Base-by-base conservation (phyloP, 306 rosid species). In the Neltuma alba region DNA sequence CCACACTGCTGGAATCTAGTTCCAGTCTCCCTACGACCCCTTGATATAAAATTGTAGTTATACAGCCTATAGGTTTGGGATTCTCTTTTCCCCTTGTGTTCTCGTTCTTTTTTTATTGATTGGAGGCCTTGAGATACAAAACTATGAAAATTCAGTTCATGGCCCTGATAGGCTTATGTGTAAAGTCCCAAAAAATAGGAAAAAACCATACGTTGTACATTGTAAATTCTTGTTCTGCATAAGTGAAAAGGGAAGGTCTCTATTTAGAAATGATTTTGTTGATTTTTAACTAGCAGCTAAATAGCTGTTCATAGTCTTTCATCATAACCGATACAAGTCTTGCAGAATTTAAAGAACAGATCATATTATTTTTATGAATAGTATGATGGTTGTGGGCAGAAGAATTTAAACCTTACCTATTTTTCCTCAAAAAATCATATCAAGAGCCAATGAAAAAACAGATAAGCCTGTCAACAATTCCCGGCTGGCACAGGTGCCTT, bases 1-100 rank as follows among this genome's bases (percentile, higher is more conserved):
- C 48, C 5, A 87, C 87, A 72, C 79, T 86, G 88, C 84, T 85
- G 9, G 85, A 84, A 65, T 76, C 80, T 48, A 75, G 76, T 57
- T 78, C 90, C 3, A 42, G 10, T 34, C 74, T 76, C 11, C 70
- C 86, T 2, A 82, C 83, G 12, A 86, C 79, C 77, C 93, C 90
- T 71, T 89, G 87, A 85, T 54, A 75, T 62, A 16, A 11, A 62
- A 57, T 67, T 62, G 82, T 80, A 76, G 86, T 28, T 47, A 73
- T 61, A 66, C 50, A 31, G 44, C 60, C 66, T 78, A 36, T 80
- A 41, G 75, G 66, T 36, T 50, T 34, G 21, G 20, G n/a, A 27
- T 78, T 67, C 3, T 28, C 58, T 10, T n/a, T 62, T 45, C 16
- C 15, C n/a, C 21, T 16, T 57, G n/a, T 61, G 28, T 57, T 25